Percentiles rank a stretch among this genome's conserved stretches.
Conservation (phyloP, 1,284 basidiomycete species). For the Puccinia horiana region DNA sequence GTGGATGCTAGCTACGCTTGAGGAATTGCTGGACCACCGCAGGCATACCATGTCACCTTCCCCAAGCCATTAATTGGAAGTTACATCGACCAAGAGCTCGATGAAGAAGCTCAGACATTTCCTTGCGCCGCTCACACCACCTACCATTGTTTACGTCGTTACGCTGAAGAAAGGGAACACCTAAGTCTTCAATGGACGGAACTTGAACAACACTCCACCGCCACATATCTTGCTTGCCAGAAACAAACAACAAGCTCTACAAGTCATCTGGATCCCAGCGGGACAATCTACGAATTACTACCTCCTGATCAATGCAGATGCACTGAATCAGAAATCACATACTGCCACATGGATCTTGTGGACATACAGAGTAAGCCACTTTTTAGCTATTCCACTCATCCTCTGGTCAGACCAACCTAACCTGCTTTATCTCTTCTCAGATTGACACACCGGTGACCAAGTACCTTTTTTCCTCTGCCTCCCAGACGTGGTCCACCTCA, state of each 20-base stretch:
- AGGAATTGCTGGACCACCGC: too few species aligned
- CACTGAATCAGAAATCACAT: too few species aligned
- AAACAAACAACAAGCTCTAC: not conserved
- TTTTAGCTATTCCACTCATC: not conserved
- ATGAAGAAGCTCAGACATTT: not conserved
- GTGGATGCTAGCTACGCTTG: too few species aligned
- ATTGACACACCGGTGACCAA: not conserved
- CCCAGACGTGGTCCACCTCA: not conserved
- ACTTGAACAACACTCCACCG: not conserved
- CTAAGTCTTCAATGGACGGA: not conserved
- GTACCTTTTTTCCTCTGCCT: not conserved
- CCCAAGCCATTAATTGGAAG: not conserved
- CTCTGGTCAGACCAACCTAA: not conserved
- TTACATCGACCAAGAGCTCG: not conserved
- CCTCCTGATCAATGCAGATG: not conserved
- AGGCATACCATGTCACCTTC: not conserved
- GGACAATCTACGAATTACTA: not conserved
- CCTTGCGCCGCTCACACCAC: not conserved
- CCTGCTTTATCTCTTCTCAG: not conserved
- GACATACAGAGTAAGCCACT: not conserved
- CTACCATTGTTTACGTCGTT: not conserved
- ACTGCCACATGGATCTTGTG: not conserved
- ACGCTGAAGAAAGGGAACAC: not conserved
- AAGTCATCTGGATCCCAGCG: not conserved
- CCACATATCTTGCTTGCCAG: not conserved